phyloP scores from a whole-genome alignment of 176 grass and related monocot genomes.

The Dactylis glomerata region DNA sequence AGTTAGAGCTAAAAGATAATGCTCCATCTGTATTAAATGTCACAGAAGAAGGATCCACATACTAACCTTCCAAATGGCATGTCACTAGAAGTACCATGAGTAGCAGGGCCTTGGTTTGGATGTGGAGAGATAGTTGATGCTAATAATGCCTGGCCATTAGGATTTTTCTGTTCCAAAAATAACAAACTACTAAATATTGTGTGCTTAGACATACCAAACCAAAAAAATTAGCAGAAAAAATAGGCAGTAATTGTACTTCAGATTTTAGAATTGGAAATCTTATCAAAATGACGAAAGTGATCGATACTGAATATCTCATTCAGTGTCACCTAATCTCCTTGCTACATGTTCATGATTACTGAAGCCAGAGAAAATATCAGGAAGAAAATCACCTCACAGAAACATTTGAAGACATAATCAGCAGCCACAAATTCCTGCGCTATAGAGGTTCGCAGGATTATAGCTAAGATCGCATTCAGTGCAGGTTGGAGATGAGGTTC shows the following conservation, averaged over 20 bases:
- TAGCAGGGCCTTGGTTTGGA: conserved; percentile 38
- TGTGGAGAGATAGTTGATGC: conserved; percentile 76
- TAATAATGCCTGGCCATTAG: conserved; percentile 85
- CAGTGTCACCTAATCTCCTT: not conserved
- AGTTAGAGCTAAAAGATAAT: not conserved
- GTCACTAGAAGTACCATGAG: conserved; percentile 26
- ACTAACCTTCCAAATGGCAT: conserved; percentile 96
- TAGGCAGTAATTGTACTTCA: not conserved
- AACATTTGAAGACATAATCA: conserved; percentile 92
- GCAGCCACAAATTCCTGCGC: conserved; percentile 92
- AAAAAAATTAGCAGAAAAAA: conserved; percentile 3
- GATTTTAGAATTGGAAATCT: conserved; percentile 8
- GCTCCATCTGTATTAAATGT: not conserved
- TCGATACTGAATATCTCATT: not conserved
- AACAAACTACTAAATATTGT: conserved; percentile 19
- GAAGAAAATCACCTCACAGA: conserved; percentile 71
- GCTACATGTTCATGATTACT: not conserved
- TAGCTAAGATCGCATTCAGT: conserved; percentile 80
- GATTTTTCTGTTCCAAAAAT: conserved; percentile 66
- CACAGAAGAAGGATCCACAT: conserved; percentile 15
- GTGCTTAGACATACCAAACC: conserved; percentile 1
- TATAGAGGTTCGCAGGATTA: conserved; percentile 68
- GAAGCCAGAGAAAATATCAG: conserved; percentile 25
- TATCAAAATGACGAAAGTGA: conserved; percentile 7
- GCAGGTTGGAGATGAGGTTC: conserved; percentile 85